phyloP scores from a whole-genome alignment of 2,329 filamentous ascomycete species.

The Calonectria pauciramosa region DNA sequence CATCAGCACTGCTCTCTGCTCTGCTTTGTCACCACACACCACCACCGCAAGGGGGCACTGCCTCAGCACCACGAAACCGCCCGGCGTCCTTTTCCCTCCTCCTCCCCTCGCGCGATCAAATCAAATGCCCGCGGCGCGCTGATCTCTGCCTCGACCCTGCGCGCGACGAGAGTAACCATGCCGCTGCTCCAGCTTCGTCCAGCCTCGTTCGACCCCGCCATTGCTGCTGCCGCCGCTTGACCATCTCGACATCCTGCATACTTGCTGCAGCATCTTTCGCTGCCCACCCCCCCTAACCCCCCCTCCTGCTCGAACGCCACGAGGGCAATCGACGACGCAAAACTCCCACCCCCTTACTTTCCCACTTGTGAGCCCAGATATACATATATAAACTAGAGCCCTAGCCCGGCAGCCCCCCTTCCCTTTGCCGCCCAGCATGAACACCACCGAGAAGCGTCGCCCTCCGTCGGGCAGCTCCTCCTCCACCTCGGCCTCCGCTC shows the following conservation, averaged over 20 bases:
- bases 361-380: not conserved
- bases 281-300: not conserved
- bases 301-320: slow-evolving; percentile 24
- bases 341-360: slow-evolving; percentile 24
- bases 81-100: not conserved
- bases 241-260: slow-evolving; percentile 21
- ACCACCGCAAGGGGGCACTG: not conserved
- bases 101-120: not conserved
- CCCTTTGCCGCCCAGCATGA: slow-evolving; percentile 49
- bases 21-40: slow-evolving; percentile 16
- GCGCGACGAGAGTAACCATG: slow-evolving; percentile 47
- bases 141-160: not conserved
- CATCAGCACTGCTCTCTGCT: not conserved
- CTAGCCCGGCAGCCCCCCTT: not conserved
- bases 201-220: slow-evolving; percentile 43
- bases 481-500: slow-evolving; percentile 27
- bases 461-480: slow-evolving; percentile 45
- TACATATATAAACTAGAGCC: not conserved
- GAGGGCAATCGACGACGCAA: slow-evolving; percentile 11
- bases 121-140: not conserved
- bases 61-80: not conserved
- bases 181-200: slow-evolving; percentile 44
- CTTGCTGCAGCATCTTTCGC: not conserved
- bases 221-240: slow-evolving; percentile 44
- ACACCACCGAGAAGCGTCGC: slow-evolving; percentile 61